Evolutionary conservation across 2,329 filamentous ascomycete genomes (phyloP).

Genomic region (Epichloe uncinata): DNA sequence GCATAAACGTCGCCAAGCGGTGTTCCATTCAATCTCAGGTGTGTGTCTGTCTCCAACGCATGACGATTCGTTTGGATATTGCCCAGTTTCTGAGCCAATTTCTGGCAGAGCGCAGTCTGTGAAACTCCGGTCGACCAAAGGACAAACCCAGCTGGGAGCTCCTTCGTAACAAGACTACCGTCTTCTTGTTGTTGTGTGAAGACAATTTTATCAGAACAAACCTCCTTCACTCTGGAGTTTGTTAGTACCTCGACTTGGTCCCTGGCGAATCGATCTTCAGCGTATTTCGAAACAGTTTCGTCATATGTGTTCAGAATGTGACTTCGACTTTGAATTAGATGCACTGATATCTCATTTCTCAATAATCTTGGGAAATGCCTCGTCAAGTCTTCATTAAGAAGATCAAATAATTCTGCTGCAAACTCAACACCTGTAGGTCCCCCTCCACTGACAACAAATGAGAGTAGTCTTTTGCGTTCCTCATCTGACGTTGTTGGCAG

Average conservation of each 20-base stretch:
- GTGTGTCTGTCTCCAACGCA: constrained; percentile 87
- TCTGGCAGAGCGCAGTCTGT: constrained; percentile 69
- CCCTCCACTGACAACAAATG: constrained; percentile 95
- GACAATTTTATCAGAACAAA: constrained; percentile 68
- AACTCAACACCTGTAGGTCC: constrained; percentile 97
- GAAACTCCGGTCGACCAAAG: constrained; percentile 95
- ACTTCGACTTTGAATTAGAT: constrained; percentile 85
- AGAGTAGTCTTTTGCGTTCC: constrained; percentile 74
- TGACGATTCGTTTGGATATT: constrained; percentile 73
- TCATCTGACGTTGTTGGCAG: constrained; percentile 85
- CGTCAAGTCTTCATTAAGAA: constrained; percentile 87
- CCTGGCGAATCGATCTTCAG: constrained; percentile 82
- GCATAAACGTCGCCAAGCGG: constrained; percentile 92
- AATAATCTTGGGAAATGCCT: constrained; percentile 74
- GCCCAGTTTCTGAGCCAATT: constrained; percentile 62
- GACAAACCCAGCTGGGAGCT: constrained; percentile 91
- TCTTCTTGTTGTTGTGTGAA: constrained; percentile 72
- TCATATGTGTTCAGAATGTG: constrained; percentile 99
- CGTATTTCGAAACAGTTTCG: constrained; percentile 82
- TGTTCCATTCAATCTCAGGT: constrained; percentile 77
- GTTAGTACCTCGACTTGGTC: constrained; percentile 87
- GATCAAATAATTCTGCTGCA: constrained; percentile 87
- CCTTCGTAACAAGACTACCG: constrained; percentile 69
- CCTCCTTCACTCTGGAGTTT: constrained; percentile 86
- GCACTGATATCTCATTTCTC: constrained; percentile 95